A percentile compares a stretch with the other conserved stretches of the same genome.
Conservation (phyloP, 2,329 filamentous ascomycete genomes). For the Drechslerella stenobrocha region DNA sequence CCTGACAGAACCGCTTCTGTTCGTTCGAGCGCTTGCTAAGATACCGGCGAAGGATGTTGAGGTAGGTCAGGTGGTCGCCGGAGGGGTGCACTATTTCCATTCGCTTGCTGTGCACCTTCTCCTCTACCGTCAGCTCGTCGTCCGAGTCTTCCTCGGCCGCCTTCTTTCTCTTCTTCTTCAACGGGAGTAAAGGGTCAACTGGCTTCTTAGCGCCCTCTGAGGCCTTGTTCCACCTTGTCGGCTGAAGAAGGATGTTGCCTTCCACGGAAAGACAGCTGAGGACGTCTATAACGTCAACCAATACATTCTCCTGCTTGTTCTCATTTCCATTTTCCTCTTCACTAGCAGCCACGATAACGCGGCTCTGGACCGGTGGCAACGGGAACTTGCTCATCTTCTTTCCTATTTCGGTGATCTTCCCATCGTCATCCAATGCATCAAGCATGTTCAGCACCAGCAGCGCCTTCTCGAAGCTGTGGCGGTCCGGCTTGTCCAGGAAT, state of each 20-base stretch:
- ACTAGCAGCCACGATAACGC: conserved; percentile 79
- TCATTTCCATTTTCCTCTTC: conserved; percentile 60
- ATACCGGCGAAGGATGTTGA: conserved; percentile 50
- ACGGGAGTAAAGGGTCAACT: conserved; percentile 16
- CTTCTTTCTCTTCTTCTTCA: conserved; percentile 39
- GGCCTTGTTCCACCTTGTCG: conserved; percentile 39
- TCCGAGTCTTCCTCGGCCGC: conserved; percentile 46
- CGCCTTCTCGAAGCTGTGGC: conserved; percentile 78
- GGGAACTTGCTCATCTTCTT: conserved; percentile 79
- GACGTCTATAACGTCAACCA: conserved; percentile 77
- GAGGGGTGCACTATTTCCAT: conserved; percentile 49
- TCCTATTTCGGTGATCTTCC: conserved; percentile 73
- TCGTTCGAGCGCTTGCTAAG: conserved; percentile 48
- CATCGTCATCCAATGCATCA: conserved; percentile 71
- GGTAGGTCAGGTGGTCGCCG: conserved; percentile 52
- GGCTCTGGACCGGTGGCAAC: conserved; percentile 75
- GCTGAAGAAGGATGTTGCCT: conserved; percentile 50
- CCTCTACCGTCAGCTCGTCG: conserved; percentile 26
- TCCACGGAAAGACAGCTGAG: conserved; percentile 51
- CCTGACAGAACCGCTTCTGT: conserved; percentile 51
- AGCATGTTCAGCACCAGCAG: conserved; percentile 78
- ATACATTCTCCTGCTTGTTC: conserved; percentile 63
- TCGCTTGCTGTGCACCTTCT: conserved; percentile 43
- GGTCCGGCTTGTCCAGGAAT: conserved; percentile 77
- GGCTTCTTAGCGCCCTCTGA: conserved; percentile 18